Percentiles rank a stretch among this genome's conserved stretches.
phyloP scores from a whole-genome alignment of 2,329 filamentous ascomycete genomes.

The Lasiodiplodia hormozganensis region DNA sequence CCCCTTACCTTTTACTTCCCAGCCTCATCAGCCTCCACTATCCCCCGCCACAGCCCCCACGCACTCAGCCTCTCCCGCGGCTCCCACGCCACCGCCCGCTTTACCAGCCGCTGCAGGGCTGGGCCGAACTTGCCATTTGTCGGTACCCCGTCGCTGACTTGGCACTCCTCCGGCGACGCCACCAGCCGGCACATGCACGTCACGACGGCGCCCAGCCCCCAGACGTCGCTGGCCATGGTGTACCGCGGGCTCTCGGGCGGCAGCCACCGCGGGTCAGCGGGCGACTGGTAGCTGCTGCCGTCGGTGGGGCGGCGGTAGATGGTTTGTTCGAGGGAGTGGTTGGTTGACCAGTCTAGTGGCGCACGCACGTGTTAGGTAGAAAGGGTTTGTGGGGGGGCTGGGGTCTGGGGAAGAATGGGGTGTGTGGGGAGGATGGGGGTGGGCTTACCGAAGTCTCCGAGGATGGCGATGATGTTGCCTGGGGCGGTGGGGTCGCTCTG shows the following conservation, averaged over 20 bases:
- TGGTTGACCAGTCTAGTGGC: neutral
- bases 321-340: neutral
- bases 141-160: too few species aligned
- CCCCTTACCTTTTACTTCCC: too few species aligned
- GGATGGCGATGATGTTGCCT: neutral
- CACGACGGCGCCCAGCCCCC: neutral
- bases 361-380: too few species aligned
- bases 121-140: neutral
- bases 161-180: neutral
- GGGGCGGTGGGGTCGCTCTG: neutral
- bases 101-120: neutral
- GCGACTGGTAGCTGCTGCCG: neutral
- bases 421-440: too few species aligned
- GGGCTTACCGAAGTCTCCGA: neutral
- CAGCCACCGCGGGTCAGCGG: neutral
- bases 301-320: neutral
- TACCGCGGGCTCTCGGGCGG: neutral
- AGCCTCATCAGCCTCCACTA: too few species aligned
- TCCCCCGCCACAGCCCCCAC: neutral
- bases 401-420: neutral
- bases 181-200: neutral
- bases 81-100: neutral
- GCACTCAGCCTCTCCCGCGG: neutral
- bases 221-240: neutral
- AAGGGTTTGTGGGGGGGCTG: neutral